Conservation (phyloP, 202 grass and related monocot species). For the Elaeis oleifera region DNA sequence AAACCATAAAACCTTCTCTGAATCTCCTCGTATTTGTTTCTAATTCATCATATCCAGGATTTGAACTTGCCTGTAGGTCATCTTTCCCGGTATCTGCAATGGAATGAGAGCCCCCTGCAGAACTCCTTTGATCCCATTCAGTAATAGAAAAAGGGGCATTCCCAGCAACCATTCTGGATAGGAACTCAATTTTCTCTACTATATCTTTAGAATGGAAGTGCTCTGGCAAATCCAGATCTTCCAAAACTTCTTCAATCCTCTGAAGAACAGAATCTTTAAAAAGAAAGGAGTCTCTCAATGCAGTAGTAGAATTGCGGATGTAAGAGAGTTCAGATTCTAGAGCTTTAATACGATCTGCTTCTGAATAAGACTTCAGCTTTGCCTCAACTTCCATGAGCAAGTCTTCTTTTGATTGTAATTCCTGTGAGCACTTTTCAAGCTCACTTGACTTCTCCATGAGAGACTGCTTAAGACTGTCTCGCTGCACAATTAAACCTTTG, state of each 20-base stretch:
- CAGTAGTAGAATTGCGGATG: conserved; percentile 84
- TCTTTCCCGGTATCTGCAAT: conserved; percentile 44
- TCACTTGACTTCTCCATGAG: conserved; percentile 70
- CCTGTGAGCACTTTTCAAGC: conserved; percentile 64
- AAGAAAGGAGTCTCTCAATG: conserved; percentile 95
- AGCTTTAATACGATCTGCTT: conserved; percentile 94
- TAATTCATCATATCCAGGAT: conserved; percentile 49
- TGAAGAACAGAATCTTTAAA: conserved; percentile 88
- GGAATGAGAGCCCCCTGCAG: conserved; percentile 36
- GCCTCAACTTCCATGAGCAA: conserved; percentile 57
- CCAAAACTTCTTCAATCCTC: conserved; percentile 92
- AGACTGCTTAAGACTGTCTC: conserved; percentile 86
- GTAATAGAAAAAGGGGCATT: conserved; percentile 34
- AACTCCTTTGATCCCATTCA: conserved; percentile 43
- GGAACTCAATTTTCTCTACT: conserved; percentile 75
- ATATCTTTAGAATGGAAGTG: conserved; percentile 84
- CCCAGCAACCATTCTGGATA: conserved; percentile 62
- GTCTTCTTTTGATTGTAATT: conserved; percentile 53
- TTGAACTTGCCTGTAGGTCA: conserved; percentile 42
- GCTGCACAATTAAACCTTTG: conserved; percentile 87
- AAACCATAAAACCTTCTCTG: conserved; percentile 80
- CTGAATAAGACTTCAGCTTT: conserved; percentile 75
- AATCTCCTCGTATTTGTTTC: conserved; percentile 66
- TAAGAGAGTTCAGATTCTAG: conserved; percentile 95
- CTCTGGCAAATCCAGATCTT: conserved; percentile 91